Conservation (phyloP, 768 basidiomycete genomes). For the Boletus patriciae region DNA sequence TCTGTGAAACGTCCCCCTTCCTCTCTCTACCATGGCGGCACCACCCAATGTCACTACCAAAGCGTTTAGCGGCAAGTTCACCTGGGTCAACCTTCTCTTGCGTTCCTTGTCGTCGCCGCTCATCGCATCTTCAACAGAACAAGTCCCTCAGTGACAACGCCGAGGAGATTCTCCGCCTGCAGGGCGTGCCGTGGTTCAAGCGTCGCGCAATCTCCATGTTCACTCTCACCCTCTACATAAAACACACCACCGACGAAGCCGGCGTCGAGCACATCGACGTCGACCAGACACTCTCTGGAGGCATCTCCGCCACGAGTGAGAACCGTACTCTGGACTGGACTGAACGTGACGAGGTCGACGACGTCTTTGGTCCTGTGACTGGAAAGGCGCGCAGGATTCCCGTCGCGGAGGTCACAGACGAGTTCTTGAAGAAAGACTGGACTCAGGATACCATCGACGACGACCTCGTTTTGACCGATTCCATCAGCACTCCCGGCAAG, state of each 20-base stretch:
- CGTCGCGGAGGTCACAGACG: constrained; percentile 46
- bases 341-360: constrained; percentile 53
- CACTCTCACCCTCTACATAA: constrained; percentile 59
- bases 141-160: constrained; percentile 60
- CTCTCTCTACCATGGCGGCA: constrained; percentile 52
- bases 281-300: constrained; percentile 62
- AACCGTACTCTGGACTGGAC: constrained; percentile 56
- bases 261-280: constrained; percentile 67
- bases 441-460: constrained; percentile 39
- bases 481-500: constrained; percentile 63
- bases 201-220: constrained; percentile 59
- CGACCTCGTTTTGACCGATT: constrained; percentile 36
- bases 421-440: constrained; percentile 44
- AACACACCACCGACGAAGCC: constrained; percentile 61
- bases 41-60: constrained; percentile 59
- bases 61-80: constrained; percentile 60
- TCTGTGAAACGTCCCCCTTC: background rate
- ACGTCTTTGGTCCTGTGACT: constrained; percentile 59
- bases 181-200: constrained; percentile 73
- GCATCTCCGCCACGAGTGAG: constrained; percentile 58
- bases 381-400: constrained; percentile 54
- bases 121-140: constrained; percentile 46
- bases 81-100: constrained; percentile 47
- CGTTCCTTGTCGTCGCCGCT: background rate
- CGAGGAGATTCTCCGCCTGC: constrained; percentile 64